Percentiles rank a stretch among this genome's conserved stretches.
Evolutionary conservation across 495 filamentous ascomycete genomes (phyloP).

Genomic region (Aspergillus conjunctus): DNA sequence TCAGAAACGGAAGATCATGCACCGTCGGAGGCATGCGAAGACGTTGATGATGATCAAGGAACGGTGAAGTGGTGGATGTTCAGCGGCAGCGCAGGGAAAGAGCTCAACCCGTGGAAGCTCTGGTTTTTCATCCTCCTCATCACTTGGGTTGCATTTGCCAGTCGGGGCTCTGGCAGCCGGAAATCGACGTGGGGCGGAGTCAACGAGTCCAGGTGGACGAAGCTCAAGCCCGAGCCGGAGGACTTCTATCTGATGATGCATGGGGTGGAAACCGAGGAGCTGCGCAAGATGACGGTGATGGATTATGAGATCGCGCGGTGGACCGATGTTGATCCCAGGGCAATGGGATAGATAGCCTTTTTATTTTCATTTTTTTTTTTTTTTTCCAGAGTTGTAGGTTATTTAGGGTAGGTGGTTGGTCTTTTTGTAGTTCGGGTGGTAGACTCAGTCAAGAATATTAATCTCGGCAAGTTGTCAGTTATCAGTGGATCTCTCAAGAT

Average conservation of each 20-base stretch:
- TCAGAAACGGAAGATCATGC: no score
- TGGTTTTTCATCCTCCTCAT: neutral
- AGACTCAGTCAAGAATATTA: no score
- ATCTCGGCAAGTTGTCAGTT: no score
- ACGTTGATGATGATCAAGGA: no score
- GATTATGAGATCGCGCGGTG: neutral
- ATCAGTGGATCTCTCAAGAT: no score
- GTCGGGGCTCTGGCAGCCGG: neutral
- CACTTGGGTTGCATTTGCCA: neutral
- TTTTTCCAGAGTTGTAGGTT: no score
- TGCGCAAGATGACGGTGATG: neutral
- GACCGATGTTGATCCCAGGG: neutral
- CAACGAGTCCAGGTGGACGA: neutral
- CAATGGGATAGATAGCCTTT: neutral
- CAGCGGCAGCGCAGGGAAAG: neutral
- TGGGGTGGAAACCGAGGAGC: neutral
- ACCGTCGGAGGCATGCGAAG: no score
- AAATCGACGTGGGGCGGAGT: neutral
- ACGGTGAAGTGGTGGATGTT: no score
- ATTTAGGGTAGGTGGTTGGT: no score
- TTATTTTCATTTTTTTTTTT: no score
- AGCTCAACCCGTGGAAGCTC: neutral
- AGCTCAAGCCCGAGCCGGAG: neutral
- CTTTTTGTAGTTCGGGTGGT: no score
- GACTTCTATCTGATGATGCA: neutral